These are phyloP conservation scores for Paratinospora sagittata DNA, from an alignment of 164 flowering plant genomes.

Conservation along the genomic window DNA sequence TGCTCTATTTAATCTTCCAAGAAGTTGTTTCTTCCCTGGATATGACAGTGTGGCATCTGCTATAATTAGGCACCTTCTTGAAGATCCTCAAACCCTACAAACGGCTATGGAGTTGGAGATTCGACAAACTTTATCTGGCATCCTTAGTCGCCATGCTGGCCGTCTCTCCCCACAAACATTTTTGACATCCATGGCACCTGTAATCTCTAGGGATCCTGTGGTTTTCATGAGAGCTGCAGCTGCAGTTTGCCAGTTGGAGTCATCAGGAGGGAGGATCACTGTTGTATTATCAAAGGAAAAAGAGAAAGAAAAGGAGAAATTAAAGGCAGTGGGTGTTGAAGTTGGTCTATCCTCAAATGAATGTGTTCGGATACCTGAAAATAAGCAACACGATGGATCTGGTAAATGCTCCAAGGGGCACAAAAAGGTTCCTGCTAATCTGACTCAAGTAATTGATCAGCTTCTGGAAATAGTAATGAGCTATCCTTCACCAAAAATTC, in stretches of 20 bases:
- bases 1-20: conserved; percentile 72
- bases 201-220: conserved; percentile 79
- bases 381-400: conserved; percentile 55
- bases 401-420: conserved; percentile 65
- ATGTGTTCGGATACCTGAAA: conserved; percentile 57
- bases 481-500: conserved; percentile 33
- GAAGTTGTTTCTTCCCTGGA: conserved; percentile 75
- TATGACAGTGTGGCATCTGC: conserved; percentile 78
- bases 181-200: conserved; percentile 84
- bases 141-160: conserved; percentile 48
- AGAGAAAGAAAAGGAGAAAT: conserved; percentile 71
- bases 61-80: conserved; percentile 81
- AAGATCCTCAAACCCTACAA: conserved; percentile 95
- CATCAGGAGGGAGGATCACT: conserved; percentile 64
- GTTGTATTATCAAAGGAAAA: conserved; percentile 69
- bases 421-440: conserved; percentile 69
- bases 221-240: conserved; percentile 82
- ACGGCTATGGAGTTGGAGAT: conserved; percentile 93
- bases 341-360: conserved; percentile 52
- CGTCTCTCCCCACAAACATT: conserved; percentile 52
- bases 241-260: conserved; percentile 77
- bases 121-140: conserved; percentile 61
- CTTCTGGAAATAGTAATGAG: conserved; percentile 69
- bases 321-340: conserved; percentile 50
- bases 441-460: conserved; percentile 76